phyloP scores from a whole-genome alignment of 257 asterid genomes.

The Solanum pimpinellifolium region DNA sequence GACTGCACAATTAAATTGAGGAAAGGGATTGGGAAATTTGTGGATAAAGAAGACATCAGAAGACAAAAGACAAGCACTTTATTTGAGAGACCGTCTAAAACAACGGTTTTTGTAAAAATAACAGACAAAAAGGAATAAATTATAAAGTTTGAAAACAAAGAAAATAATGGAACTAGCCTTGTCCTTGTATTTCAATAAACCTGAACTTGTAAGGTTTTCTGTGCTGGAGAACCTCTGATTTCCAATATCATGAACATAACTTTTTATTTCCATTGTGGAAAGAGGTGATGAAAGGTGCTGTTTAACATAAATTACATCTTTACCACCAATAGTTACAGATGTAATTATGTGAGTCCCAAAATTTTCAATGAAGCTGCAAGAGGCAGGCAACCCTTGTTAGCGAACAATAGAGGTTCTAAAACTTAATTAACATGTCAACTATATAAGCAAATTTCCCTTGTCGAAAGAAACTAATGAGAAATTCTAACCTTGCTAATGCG shows the following conservation, averaged over 20 bases:
- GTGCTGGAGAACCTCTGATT: slow-evolving; percentile 64
- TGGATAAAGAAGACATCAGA: not conserved
- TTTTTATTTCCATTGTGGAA: slow-evolving; percentile 61
- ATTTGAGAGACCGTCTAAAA: not conserved
- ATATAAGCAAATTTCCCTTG: not conserved
- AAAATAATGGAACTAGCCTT: slow-evolving; percentile 38
- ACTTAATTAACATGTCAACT: not conserved
- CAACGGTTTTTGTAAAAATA: not conserved
- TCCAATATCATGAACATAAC: slow-evolving; percentile 78
- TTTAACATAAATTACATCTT: slow-evolving; percentile 75
- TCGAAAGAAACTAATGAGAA: not conserved
- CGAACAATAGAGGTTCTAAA: not conserved
- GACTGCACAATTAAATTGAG: slow-evolving; percentile 35
- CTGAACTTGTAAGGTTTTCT: slow-evolving; percentile 66
- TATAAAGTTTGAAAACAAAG: not conserved
- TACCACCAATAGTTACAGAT: slow-evolving; percentile 74
- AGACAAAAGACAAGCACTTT: not conserved
- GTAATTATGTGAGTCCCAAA: slow-evolving; percentile 80
- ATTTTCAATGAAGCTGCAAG: slow-evolving; percentile 70
- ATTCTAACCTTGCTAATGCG: slow-evolving; percentile 56
- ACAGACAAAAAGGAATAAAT: not conserved
- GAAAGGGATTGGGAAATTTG: not conserved
- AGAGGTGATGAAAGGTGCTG: slow-evolving; percentile 66
- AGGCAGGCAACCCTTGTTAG: not conserved
- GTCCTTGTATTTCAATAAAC: slow-evolving; percentile 61